Conservation (phyloP, 805 yeast species). For the Schwanniomyces sp. region DNA sequence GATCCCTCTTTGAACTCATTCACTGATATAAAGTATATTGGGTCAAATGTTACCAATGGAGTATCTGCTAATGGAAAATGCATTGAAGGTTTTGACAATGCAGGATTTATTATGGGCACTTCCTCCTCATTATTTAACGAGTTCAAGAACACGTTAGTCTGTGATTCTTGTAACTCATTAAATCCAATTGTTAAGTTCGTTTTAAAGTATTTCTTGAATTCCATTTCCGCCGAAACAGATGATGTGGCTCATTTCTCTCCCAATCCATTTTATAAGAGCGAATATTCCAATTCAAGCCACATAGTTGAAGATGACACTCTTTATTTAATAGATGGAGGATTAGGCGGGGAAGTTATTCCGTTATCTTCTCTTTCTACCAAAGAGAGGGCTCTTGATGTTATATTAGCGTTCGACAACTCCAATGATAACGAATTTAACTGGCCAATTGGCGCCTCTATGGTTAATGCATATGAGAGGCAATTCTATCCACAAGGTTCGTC, state of each 20-base stretch:
- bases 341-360: conserved; percentile 37
- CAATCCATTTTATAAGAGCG: conserved; percentile 35
- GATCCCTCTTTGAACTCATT: conserved; percentile 39
- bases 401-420: conserved; percentile 36
- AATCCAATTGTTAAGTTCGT: conserved; percentile 23
- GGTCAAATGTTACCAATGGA: conserved; percentile 34
- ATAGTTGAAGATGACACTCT: conserved; percentile 29
- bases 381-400: conserved; percentile 35
- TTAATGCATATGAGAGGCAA: conserved; percentile 34
- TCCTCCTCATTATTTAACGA: conserved; percentile 40
- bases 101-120: conserved; percentile 39
- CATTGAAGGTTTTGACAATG: conserved; percentile 37
- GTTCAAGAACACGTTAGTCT: conserved; percentile 32
- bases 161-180: conserved; percentile 29
- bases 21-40: conserved; percentile 36
- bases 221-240: conserved; percentile 20
- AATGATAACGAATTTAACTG: conserved; percentile 26
- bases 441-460: conserved; percentile 36
- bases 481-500: conserved; percentile 30
- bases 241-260: conserved; percentile 38
- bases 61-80: conserved; percentile 24
- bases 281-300: conserved; percentile 26
- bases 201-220: conserved; percentile 21
- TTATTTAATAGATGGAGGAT: conserved; percentile 40
- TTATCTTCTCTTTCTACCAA: conserved; percentile 31